phyloP scores from a whole-genome alignment of 2,329 filamentous ascomycete species.

The Hymenoscyphus linearis region DNA sequence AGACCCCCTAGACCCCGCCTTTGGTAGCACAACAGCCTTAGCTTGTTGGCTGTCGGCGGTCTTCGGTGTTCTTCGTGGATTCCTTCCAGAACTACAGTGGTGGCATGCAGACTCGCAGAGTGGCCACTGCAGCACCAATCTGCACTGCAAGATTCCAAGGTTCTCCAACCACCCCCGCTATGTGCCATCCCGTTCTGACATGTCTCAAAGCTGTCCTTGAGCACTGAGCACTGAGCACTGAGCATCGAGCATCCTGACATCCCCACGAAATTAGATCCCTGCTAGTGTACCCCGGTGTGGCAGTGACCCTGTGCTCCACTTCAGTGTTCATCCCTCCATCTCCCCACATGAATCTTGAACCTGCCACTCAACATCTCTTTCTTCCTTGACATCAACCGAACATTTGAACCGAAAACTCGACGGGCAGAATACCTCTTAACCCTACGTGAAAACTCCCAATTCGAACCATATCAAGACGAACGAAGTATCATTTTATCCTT shows the following conservation, averaged over 20 bases:
- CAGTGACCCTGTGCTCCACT: neutral
- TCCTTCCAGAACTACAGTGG: neutral
- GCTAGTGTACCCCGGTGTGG: slow-evolving; percentile 1
- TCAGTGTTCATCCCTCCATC: neutral
- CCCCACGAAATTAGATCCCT: slow-evolving; percentile 3
- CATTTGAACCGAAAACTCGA: neutral
- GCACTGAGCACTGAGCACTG: no score
- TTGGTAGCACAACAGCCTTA: neutral
- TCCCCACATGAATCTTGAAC: neutral
- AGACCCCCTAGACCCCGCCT: neutral
- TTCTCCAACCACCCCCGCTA: neutral
- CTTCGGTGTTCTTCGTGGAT: neutral
- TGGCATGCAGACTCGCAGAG: no score
- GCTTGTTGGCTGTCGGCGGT: neutral
- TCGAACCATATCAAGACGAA: neutral
- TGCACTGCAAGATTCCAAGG: neutral
- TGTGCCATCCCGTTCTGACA: neutral
- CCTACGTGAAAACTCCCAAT: neutral
- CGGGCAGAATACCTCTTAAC: neutral
- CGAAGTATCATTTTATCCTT: neutral
- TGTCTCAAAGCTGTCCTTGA: neutral
- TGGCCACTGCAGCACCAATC: no score
- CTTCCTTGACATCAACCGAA: neutral
- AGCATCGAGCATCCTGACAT: neutral
- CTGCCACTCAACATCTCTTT: neutral